Evolutionary conservation across 352 stramenopile species (phyloP).

Genomic region (Phytophthora capsici): DNA sequence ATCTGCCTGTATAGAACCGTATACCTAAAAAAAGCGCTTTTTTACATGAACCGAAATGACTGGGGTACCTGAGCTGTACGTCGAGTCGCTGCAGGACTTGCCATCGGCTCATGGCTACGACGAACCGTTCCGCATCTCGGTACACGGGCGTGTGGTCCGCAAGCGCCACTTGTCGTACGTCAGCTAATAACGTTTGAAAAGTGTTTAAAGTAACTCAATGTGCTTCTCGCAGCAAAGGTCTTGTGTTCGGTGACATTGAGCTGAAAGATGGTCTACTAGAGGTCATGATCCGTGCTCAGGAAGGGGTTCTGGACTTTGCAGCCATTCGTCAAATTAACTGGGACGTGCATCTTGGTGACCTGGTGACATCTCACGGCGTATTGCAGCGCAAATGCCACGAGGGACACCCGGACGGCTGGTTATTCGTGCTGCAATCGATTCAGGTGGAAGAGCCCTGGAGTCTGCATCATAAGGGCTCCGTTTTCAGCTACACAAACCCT

Average conservation of each 20-base stretch:
- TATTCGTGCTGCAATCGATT: slow-evolving; percentile 61
- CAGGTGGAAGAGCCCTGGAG: slow-evolving; percentile 69
- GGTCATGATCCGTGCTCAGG: slow-evolving; percentile 80
- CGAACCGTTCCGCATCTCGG: slow-evolving; percentile 28
- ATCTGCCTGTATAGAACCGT: too few relatives aligned
- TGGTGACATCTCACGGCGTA: slow-evolving; percentile 51
- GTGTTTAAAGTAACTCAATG: too few relatives aligned
- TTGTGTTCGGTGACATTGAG: slow-evolving; percentile 85
- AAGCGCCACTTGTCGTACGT: slow-evolving; percentile 87
- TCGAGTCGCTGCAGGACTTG: slow-evolving; percentile 24
- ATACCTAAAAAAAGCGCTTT: too few relatives aligned
- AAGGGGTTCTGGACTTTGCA: slow-evolving; percentile 62
- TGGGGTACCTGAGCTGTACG: slow-evolving; percentile 14
- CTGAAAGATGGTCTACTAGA: slow-evolving; percentile 78
- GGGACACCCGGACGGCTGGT: slow-evolving; percentile 38
- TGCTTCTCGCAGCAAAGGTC: slow-evolving; percentile 56
- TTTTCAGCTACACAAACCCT: slow-evolving; percentile 60
- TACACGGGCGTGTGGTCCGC: slow-evolving; percentile 75
- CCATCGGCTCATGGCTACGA: slow-evolving; percentile 9
- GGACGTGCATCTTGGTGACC: slow-evolving; percentile 78
- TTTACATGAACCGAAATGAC: too few relatives aligned
- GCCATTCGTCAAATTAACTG: slow-evolving; percentile 80
- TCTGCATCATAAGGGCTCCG: slow-evolving; percentile 46
- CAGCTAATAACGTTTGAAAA: not conserved
- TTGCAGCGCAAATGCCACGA: slow-evolving; percentile 51